Base-by-base conservation (phyloP, 768 basidiomycete genomes). In the Sarcomyxa edulis region DNA sequence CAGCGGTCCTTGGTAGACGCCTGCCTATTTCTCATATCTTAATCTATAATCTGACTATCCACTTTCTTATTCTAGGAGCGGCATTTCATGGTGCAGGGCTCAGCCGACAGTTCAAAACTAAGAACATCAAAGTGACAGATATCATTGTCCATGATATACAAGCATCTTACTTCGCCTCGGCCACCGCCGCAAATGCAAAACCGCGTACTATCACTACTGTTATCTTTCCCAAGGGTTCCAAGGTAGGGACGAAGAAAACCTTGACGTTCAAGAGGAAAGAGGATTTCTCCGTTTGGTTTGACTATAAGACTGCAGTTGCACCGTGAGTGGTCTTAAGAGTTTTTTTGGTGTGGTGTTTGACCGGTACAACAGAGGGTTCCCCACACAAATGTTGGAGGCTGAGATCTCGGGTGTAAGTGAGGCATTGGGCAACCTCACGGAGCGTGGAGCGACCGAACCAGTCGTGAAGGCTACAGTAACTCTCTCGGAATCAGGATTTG, bases 21-120 rank as follows among this genome's bases (percentile, higher is more conserved):
- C 12, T 2, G 31, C 35, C 41, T 12, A 22, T 10, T 25, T 29
- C 2, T 11, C 1, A 22, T 8, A 16, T 18, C 18, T 15, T 8
- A 18, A 34, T 32, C 20, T 23, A 8, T 11, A 15, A n/a, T 38
- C 20, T 19, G 38, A 36, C 50, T 39, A 39, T 43, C 28, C 35
- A 11, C 21, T 16, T 37, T 7, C 39, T 34, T 11, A 11, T 21
- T n/a, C 6, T 32, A 69, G 79, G 84, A 29, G 93, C 95, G 16
- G 95, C 88, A 1, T 80, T 96, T 34, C 81, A 95, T 45, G 96
- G 94, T 11, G 95, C 96, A 3, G 72, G 78, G 16, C 72, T 94
- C 19, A 91, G 85, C 48, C 72, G 84, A 27, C 89, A 89, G 52
- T 98, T 96, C 74, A 86, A 87, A 66, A 96, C 96, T 34, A 99